Base-by-base conservation (phyloP, 2,329 filamentous ascomycete genomes). In the Aspergillus felis region DNA sequence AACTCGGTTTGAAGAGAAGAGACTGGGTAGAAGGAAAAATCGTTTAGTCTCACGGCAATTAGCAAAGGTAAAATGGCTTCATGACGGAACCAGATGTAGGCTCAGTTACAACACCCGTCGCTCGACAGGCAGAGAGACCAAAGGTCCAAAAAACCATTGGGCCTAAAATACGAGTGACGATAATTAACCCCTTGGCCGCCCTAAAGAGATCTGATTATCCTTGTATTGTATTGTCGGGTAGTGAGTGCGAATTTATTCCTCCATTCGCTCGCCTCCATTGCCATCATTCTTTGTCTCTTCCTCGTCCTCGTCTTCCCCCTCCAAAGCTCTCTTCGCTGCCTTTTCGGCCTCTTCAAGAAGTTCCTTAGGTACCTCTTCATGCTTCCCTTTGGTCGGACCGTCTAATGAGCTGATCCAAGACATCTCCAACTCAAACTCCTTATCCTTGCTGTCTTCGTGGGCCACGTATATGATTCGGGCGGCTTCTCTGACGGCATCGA, bases 371-470 rank as follows among this genome's bases (percentile, higher is more conserved):
- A 99, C 94, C 77, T 96, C 91, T 76, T 93, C 84, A 73, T 99
- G 94, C 68, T 88, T 86, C 62, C 94, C 94, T 80, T 95, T 93
- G 61, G 92, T 97, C 38, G 92, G 92, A 4, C 92, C 93, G 64
- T 90, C 85, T 50, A 87, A 77, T 54, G 84, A 85, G 76, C 92
- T 97, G 75, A 97, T 90, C 94, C 94, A 99, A 58, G 91, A 96
- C 92, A 99, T 95, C 81, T 99, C 94, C 59, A 99, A 82, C 85
- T 99, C 94, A 71, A 97, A 99, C 64, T 97, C 94, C 83, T 99
- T 99, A 79, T 97, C 94, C 81, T 97, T 97, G 83, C 93, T 97
- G 76, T 99, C 94, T 76, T 97, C 94, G 74, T 99, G 94, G 51
- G 93, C 92, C 59, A 96, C 86, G 75, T 97, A 95, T 78, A 99